Evolutionary conservation across 257 asterid species (phyloP), one percentile per base, ranked within the genome.

Genomic region (Galeopsis tetrahit): DNA sequence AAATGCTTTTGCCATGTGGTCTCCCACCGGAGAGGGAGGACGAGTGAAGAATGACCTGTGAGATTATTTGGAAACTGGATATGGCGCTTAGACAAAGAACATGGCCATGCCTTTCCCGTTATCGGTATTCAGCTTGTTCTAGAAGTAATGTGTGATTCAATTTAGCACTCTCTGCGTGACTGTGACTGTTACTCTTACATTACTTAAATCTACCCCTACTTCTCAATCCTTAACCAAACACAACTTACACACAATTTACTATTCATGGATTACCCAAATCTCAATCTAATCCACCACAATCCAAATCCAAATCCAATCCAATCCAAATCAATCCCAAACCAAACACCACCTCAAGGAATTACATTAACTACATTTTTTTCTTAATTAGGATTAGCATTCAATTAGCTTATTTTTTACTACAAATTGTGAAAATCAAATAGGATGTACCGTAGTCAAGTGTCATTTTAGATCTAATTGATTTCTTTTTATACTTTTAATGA

Each of bases 21-120:
- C 86, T 87, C 69, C 96, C 97, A 68, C 98, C 98, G 0, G 97
- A 93, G 85, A 90, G 96, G 84, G 98, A 90, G 68, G 97, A 93
- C 34, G 97, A 93, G 0, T 86, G 28, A 21, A 21, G 1, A 21
- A 21, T 21, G 28, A 21, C 28, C 1, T 21, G 28, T 21, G 28
- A 21, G 28, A 21, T 21, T 21, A 21, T 21, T 21, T 21, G 28
- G 28, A 21, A 21, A 21, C 28, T 0, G 28, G 28, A 21, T 21
- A 21, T 21, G 28, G 28, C 28, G 28, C 28, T 21, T 21, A 53
- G 56, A 56, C 9, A 1, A 49, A 49, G 28, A 49, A 5, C 66
- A n/a, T 14, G 14, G 6, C 4, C 17, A 35, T 10, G 56, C 65
- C 53, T 57, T 21, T 1, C 11, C 51, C 39, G 11, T 40, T 7